phyloP scores from a whole-genome alignment of 108 stramenopile genomes.

The Nitzschia palea region DNA sequence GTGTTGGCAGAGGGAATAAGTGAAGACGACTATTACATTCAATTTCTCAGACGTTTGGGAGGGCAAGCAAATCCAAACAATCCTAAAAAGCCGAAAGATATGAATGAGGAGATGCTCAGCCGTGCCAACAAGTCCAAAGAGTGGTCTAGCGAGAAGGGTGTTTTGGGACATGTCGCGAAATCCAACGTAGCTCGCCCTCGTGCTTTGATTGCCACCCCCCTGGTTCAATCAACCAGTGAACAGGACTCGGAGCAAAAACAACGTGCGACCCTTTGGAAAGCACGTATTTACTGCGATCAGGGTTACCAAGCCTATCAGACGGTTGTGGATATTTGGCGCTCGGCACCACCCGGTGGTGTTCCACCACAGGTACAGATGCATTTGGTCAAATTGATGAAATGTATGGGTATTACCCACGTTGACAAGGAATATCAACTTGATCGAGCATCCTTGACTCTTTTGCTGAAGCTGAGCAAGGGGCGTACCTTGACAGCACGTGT shows the following conservation, averaged over 20 bases:
- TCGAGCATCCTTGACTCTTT: constrained; percentile 33
- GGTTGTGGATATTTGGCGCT: constrained; percentile 64
- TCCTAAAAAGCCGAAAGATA: constrained; percentile 46
- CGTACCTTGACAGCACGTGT: constrained; percentile 60
- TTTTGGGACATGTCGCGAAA: constrained; percentile 67
- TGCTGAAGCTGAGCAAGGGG: constrained; percentile 73
- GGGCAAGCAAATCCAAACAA: constrained; percentile 23
- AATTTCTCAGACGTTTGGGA: constrained; percentile 40
- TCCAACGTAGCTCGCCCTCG: constrained; percentile 75
- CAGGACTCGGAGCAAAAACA: constrained; percentile 40
- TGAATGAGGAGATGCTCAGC: constrained; percentile 49
- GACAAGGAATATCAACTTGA: constrained; percentile 45
- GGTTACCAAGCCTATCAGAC: constrained; percentile 74
- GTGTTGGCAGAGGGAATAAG: constrained; percentile 38
- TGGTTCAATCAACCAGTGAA: constrained; percentile 20
- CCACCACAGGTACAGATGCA: constrained; percentile 67
- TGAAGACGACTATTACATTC: constrained; percentile 51
- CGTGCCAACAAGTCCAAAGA: constrained; percentile 64
- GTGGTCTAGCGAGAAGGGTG: constrained; percentile 63
- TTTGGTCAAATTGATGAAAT: constrained; percentile 65
- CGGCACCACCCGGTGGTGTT: constrained; percentile 45
- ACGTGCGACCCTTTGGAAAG: constrained; percentile 73
- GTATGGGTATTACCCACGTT: constrained; percentile 56
- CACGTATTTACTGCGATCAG: constrained; percentile 80
- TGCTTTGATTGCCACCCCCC: constrained; percentile 73